Conservation (phyloP, 495 filamentous ascomycete genomes). For the Penicillium antarcticum region DNA sequence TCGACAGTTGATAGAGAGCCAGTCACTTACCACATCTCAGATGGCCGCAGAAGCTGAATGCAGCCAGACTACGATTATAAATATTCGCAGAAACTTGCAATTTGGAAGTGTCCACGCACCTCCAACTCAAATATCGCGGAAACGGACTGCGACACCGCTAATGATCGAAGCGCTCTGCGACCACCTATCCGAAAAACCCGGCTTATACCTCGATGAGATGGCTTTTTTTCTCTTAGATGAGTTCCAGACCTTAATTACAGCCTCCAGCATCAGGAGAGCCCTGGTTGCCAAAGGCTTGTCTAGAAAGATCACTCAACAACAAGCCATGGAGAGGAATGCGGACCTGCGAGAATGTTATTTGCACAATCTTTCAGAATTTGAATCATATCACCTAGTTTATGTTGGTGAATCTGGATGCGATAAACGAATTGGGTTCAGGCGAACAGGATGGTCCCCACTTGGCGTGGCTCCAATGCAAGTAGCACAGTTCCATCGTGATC, state of each 20-base stretch:
- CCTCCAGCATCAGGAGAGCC: not conserved
- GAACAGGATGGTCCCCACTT: slow-evolving; percentile 27
- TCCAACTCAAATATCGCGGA: slow-evolving; percentile 1
- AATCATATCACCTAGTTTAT: slow-evolving; percentile 13
- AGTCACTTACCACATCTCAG: not conserved
- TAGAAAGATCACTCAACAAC: slow-evolving; percentile 10
- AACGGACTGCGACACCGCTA: too few relatives aligned
- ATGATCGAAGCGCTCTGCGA: slow-evolving; percentile 15
- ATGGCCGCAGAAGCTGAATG: not conserved
- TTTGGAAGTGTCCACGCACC: slow-evolving; percentile 23
- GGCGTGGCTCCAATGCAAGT: slow-evolving; percentile 29
- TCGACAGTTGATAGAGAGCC: not conserved
- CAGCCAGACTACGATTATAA: not conserved
- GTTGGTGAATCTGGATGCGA: not conserved
- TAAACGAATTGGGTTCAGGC: slow-evolving; percentile 20
- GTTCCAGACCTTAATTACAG: slow-evolving; percentile 1
- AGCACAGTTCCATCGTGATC: slow-evolving; percentile 21
- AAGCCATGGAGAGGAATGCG: slow-evolving; percentile 17
- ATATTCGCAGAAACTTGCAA: slow-evolving; percentile 17
- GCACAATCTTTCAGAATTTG: slow-evolving; percentile 27
- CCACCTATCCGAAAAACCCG: slow-evolving; percentile 17
- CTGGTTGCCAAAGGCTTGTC: slow-evolving; percentile 3
- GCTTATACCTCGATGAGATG: slow-evolving; percentile 22
- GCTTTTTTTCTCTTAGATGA: slow-evolving; percentile 18
- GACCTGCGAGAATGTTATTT: slow-evolving; percentile 33